Percentiles rank a stretch among this genome's conserved stretches.
These are phyloP conservation scores for Diospyros kaki DNA, from an alignment of 148 eudicot genomes.

Conservation along the genomic window DNA sequence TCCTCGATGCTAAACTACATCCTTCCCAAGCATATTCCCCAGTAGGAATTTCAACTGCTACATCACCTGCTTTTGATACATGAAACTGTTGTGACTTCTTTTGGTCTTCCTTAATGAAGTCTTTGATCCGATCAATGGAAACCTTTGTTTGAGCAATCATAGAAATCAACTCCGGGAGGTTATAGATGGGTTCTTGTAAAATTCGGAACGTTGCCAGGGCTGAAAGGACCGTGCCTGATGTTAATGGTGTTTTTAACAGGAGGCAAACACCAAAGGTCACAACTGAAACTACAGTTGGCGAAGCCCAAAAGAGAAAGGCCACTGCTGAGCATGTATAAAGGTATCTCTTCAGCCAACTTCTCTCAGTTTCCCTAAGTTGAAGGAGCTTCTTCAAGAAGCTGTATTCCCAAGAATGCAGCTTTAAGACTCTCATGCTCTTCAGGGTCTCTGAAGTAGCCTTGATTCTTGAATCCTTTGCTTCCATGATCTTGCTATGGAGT, in stretches of 20 bases:
- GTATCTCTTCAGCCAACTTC: conserved; percentile 63
- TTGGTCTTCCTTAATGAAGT: conserved; percentile 45
- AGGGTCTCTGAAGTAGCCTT: conserved; percentile 78
- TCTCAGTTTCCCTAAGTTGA: conserved; percentile 58
- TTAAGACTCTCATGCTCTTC: conserved; percentile 85
- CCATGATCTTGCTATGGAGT: conserved; percentile 76
- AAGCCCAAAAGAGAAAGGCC: conserved; percentile 89
- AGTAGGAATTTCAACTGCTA: conserved; percentile 49
- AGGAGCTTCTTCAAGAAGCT: conserved; percentile 52
- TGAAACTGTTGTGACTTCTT: conserved; percentile 27
- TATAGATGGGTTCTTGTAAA: conserved; percentile 86
- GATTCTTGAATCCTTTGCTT: conserved; percentile 75
- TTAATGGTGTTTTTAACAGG: conserved; percentile 58
- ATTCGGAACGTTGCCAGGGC: conserved; percentile 91
- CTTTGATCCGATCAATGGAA: conserved; percentile 64
- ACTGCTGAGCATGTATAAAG: conserved; percentile 77
- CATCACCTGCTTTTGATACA: conserved; percentile 25
- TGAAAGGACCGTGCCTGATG: conserved; percentile 73
- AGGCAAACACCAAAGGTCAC: conserved; percentile 83
- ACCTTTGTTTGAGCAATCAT: conserved; percentile 79
- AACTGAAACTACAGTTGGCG: conserved; percentile 83
- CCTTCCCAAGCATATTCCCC: conserved; percentile 81
- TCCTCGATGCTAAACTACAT: conserved; percentile 26
- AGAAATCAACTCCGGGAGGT: conserved; percentile 81
- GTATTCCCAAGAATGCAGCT: conserved; percentile 86